Base-by-base conservation (phyloP, 2,329 filamentous ascomycete species). In the Alternaria dauci region DNA sequence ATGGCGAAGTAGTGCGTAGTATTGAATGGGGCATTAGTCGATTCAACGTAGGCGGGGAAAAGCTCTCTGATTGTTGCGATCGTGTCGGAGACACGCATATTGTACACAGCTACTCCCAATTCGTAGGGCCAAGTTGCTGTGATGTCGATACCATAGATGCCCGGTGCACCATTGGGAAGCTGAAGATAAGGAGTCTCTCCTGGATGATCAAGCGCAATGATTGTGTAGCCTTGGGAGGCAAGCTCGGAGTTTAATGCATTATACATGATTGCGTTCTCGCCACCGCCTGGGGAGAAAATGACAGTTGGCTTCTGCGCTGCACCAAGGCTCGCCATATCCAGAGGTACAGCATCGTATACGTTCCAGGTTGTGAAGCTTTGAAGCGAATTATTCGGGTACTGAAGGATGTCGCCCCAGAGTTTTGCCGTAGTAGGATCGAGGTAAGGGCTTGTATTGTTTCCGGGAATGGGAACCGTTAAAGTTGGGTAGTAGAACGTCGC, bases 401-500 rank as follows among this genome's bases (percentile, higher is more conserved):
- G 46, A 28, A 63, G 20, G 18, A 20, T 55, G 4, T 36, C 34
- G 34, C 47, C 51, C 34, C 46, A 70, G 26, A 75, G 56, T 7
- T 38, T 28, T 5, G 69, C 69, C 2, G 58, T 71, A 5, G 59
- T 71, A 26, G 65, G 50, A 54, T 73, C 69, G 16, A 73, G 57
- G 52, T 73, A 73, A 3, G 65, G 58, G 12, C 56, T 60, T 11
- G 66, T 66, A 16, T 60, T 65, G 5, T 56, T 52, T 32, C 46
- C 46, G 8, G 46, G 18, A 3, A 50, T 23, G 0, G 68, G 67
- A 0, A 58, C 39, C 0, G 65, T 54, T 8, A 53, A 50, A 0
- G 72, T 74, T 0, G 71, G 70, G 39, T 71, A 71, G 63, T 71
- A 72, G 9, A 72, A 65, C 6, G 69, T 69, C 8, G 62, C 65